Evolutionary conservation across 1,139 yeast species (phyloP).

Genomic region (Suhomyces bolitotheri): DNA sequence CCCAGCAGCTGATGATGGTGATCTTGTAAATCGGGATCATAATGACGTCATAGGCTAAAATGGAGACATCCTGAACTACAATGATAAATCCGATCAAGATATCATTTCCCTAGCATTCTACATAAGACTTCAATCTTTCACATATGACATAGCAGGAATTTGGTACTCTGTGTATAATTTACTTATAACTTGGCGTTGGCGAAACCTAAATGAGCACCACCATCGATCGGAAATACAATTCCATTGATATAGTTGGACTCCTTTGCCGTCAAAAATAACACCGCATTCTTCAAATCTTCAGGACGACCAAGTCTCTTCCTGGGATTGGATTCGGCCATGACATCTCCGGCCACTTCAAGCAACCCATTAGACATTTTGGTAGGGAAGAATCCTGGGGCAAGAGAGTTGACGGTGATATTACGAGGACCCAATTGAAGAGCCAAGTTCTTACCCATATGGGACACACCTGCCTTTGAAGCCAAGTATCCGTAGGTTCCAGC

Average conservation of each 20-base stretch:
- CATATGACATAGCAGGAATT: too few species aligned
- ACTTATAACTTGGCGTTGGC: conserved; percentile 5
- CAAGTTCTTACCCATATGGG: conserved; percentile 65
- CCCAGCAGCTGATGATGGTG: too few species aligned
- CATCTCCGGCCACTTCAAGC: conserved; percentile 54
- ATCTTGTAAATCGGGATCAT: too few species aligned
- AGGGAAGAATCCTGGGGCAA: conserved; percentile 82
- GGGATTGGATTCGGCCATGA: conserved; percentile 55
- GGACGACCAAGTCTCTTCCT: conserved; percentile 63
- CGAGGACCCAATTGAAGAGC: conserved; percentile 67
- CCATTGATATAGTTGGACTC: conserved; percentile 70
- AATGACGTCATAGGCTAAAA: too few species aligned
- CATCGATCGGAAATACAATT: conserved; percentile 72
- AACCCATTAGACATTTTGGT: conserved; percentile 75
- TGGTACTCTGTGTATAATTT: too few species aligned
- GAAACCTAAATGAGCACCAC: conserved; percentile 50
- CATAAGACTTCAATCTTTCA: too few species aligned
- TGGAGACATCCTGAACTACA: too few species aligned
- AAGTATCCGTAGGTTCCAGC: conserved; percentile 66
- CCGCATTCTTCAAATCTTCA: conserved; percentile 61
- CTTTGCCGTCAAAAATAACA: conserved; percentile 58
- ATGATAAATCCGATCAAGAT: too few species aligned
- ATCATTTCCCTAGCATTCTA: too few species aligned
- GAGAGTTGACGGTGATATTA: conserved; percentile 63
- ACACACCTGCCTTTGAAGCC: conserved; percentile 78